Conservation (phyloP, 2,329 filamentous ascomycete genomes). For the Colletotrichum sp. region DNA sequence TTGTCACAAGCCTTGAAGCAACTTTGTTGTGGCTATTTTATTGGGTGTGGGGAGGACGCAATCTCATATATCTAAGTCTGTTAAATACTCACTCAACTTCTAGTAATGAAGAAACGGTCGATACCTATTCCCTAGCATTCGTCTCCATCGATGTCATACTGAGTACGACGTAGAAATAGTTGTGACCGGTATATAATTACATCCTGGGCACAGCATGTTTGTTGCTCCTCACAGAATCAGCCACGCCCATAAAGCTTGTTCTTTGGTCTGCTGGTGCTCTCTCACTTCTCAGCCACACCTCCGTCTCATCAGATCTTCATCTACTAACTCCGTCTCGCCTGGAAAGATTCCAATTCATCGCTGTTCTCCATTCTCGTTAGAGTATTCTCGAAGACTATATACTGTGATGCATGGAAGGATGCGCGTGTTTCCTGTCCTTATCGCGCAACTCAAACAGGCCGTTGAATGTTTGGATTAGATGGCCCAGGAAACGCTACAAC, state of each 20-base stretch:
- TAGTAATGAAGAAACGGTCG: not conserved
- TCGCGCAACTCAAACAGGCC: not conserved
- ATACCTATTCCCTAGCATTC: not conserved
- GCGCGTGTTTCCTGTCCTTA: not conserved
- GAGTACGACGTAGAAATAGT: not conserved
- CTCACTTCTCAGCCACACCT: not conserved
- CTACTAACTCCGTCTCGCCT: fast-evolving
- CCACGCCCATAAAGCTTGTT: not conserved
- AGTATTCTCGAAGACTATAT: not conserved
- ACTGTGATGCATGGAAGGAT: fast-evolving
- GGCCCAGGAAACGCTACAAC: not conserved
- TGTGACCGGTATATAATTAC: not conserved
- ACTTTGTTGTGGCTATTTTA: no score
- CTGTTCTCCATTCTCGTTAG: not conserved
- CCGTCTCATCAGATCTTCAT: not conserved
- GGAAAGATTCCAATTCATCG: fast-evolving
- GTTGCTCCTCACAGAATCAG: not conserved
- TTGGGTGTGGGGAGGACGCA: not conserved
- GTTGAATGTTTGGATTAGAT: fast-evolving
- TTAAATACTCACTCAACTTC: not conserved
- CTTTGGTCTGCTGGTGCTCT: not conserved
- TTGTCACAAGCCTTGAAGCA: not conserved
- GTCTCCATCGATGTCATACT: not conserved
- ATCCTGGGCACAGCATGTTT: not conserved
- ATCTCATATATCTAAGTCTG: not conserved